These are phyloP conservation scores for Debaryomyces castellii DNA, from an alignment of 805 yeast species.

Conservation along the genomic window DNA sequence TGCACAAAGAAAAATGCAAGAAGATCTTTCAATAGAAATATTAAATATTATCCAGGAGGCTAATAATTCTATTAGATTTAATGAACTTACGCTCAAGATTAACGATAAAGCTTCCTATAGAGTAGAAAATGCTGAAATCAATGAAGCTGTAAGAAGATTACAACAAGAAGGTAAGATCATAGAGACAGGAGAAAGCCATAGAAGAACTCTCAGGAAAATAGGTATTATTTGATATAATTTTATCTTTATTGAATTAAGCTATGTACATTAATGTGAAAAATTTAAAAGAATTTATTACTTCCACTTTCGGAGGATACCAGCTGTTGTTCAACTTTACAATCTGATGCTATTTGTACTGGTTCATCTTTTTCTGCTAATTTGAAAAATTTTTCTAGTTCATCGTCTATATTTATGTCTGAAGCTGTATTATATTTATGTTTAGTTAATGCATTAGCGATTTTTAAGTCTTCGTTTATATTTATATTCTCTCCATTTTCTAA, in stretches of 20 bases:
- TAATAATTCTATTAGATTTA: constrained; percentile 51
- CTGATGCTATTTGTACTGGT: neutral
- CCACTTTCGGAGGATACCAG: neutral
- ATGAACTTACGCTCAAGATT: constrained; percentile 56
- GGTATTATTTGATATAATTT: neutral
- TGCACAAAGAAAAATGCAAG: constrained; percentile 76
- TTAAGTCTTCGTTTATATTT: constrained; percentile 43
- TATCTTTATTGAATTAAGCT: neutral
- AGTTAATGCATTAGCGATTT: constrained; percentile 42
- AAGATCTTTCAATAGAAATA: constrained; percentile 67
- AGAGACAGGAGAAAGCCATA: constrained; percentile 69
- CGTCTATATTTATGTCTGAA: constrained; percentile 39
- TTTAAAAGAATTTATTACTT: constrained; percentile 11
- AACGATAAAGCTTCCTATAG: constrained; percentile 65
- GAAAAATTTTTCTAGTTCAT: constrained; percentile 35
- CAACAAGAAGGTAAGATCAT: constrained; percentile 69
- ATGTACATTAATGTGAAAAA: neutral
- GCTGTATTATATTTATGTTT: constrained; percentile 30
- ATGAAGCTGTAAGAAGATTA: constrained; percentile 64
- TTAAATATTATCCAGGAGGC: constrained; percentile 52
- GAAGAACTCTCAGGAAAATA: constrained; percentile 52
- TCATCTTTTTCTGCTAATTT: constrained; percentile 25
- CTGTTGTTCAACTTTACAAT: neutral
- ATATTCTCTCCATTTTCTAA: constrained; percentile 34
- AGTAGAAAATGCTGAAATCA: constrained; percentile 70